Percentiles rank a stretch among this genome's conserved stretches.
phyloP scores from a whole-genome alignment of 305 asterid species.

The Rubia tinctorum region DNA sequence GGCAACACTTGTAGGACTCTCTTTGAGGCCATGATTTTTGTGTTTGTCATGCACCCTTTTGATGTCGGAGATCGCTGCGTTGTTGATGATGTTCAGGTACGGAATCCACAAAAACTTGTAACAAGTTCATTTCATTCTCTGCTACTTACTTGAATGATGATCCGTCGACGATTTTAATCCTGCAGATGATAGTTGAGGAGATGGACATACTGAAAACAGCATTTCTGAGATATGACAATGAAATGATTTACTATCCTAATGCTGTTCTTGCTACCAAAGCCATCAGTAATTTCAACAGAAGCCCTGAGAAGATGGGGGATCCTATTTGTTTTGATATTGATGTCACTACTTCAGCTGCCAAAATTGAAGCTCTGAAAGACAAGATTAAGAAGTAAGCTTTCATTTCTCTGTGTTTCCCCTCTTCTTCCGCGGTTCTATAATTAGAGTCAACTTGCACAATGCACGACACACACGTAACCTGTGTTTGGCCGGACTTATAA shows the following conservation, averaged over 20 bases:
- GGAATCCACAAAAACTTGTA: background rate
- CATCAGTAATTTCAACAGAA: conserved; percentile 58
- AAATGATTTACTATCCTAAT: conserved; percentile 65
- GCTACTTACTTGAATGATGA: background rate
- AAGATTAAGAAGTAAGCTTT: conserved; percentile 40
- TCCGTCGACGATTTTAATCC: background rate
- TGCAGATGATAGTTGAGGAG: conserved; percentile 66
- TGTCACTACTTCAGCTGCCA: conserved; percentile 52
- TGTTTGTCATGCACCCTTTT: too few relatives aligned
- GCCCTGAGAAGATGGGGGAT: conserved; percentile 69
- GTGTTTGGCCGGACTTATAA: too few relatives aligned
- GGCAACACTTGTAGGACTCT: conserved; percentile 42
- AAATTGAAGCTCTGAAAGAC: conserved; percentile 45
- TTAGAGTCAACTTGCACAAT: too few relatives aligned
- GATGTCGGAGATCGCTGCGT: conserved; percentile 77
- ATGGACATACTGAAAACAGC: conserved; percentile 66
- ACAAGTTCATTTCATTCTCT: background rate
- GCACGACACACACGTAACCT: too few relatives aligned
- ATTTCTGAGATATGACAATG: conserved; percentile 51
- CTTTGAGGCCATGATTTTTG: too few relatives aligned
- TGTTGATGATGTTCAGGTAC: conserved; percentile 59
- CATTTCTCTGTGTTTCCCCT: too few relatives aligned
- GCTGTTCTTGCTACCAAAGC: conserved; percentile 47
- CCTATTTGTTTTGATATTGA: conserved; percentile 56
- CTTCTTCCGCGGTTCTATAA: too few relatives aligned